Percentiles rank a stretch among this genome's conserved stretches.
Conservation (phyloP, 805 yeast genomes). For the Torulaspora maleeae region DNA sequence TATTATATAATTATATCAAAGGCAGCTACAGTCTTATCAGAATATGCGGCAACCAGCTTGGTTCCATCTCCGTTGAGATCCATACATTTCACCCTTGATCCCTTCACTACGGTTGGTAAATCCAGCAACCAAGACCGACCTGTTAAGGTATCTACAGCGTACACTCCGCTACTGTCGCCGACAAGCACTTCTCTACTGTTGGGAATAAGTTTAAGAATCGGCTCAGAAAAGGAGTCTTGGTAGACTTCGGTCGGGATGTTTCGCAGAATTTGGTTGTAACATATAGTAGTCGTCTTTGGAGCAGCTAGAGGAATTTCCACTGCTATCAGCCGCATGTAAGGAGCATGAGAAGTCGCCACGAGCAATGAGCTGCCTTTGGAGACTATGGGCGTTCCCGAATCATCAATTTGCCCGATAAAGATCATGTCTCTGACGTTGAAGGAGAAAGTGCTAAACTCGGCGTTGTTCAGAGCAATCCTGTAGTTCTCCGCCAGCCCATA, state of each 20-base stretch:
- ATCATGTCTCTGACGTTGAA: constrained; percentile 39
- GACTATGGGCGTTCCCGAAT: not conserved
- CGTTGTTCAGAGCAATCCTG: constrained; percentile 59
- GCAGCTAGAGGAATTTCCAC: constrained; percentile 40
- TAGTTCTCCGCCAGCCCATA: constrained; percentile 2
- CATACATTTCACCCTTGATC: constrained; percentile 27
- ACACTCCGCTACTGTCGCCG: constrained; percentile 29
- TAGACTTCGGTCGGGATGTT: constrained; percentile 30
- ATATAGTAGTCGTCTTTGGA: constrained; percentile 5
- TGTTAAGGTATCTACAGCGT: constrained; percentile 26
- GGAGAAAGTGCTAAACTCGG: constrained; percentile 61
- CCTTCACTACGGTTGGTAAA: constrained; percentile 33
- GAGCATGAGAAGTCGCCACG: constrained; percentile 72
- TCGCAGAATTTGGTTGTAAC: constrained; percentile 26
- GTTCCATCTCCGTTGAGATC: constrained; percentile 13
- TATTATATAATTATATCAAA: not conserved
- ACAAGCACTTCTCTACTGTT: constrained; percentile 23
- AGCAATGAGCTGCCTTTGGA: constrained; percentile 37
- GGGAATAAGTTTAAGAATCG: constrained; percentile 22
- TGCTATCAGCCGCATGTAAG: constrained; percentile 65
- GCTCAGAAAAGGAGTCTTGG: constrained; percentile 31
- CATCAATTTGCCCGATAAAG: constrained; percentile 7
- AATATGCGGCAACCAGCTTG: constrained; percentile 16
- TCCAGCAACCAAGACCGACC: constrained; percentile 28
- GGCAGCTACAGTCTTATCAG: constrained; percentile 16